Base-by-base conservation (phyloP, 371 early-diverging fungal species). In the Rhizopus microsporus region DNA sequence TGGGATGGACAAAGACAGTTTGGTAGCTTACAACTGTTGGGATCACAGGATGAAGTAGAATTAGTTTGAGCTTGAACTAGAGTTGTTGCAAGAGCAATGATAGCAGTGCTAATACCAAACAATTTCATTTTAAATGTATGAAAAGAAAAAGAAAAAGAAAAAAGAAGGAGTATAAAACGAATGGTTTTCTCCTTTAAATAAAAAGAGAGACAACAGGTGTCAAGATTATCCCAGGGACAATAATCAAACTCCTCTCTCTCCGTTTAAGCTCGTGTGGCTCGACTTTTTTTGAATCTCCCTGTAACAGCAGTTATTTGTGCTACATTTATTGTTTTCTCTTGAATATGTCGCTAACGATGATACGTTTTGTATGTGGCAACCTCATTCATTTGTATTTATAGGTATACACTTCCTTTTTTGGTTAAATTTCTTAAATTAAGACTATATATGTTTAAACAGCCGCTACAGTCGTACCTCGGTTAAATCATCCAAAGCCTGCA, bases 1-100 rank as follows among this genome's bases (percentile, higher is more conserved):
- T 61, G 48, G 7, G 88, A 82, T 12, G 91, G 84, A 39, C 91
- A 90, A 31, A 76, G 68, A 62, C 91, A 90, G 5, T 62, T 74
- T 2, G 91, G 91, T 56, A 81, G 78, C 57, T 81, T 76, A 65
- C 91, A 90, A 12, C 71, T 67, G 23, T 77, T 74, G 8, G 89
- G 71, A 58, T 90, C 86, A 63, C 90, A 87, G 45, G 56, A 33
- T 5, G 64, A 46, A 17, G 60, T 57, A 8, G 68, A 54, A 17
- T 63, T 65, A 16, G 69, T 68, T 52, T 77, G 75, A 12, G 69
- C 74, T 17, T 60, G 66, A 35, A 47, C 47, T 15, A 55, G 30
- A n/a, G 59, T 16, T 23, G 67, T 57, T 33, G 62, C 50, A 46
- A 68, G 12, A 13, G 63, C 48, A 46, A 71, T 32, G 29, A 68